A percentile compares a stretch with the other conserved stretches of the same genome.
Conservation (phyloP, 1,284 basidiomycete species). For the Sanghuangporus weigelae region DNA sequence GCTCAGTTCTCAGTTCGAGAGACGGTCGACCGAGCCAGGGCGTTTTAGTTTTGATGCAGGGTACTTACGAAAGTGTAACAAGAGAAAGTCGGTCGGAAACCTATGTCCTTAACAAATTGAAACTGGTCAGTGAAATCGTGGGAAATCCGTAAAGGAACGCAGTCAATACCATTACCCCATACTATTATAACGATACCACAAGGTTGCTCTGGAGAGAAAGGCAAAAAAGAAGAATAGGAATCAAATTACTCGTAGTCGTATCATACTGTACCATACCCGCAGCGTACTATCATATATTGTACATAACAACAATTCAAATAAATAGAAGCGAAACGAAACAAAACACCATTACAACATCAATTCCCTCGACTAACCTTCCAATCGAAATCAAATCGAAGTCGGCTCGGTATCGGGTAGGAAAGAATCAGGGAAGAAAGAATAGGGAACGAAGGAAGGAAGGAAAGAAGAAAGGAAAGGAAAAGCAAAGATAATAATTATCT, state of each 20-base stretch:
- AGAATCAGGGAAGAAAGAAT: neutral
- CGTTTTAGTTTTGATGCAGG: no score
- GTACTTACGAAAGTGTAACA: neutral
- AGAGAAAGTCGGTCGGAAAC: neutral
- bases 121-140: neutral
- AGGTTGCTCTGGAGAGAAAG: no score
- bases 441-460: neutral
- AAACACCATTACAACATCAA: neutral
- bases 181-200: no score
- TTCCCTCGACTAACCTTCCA: neutral
- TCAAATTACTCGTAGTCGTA: no score
- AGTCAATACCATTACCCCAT: no score
- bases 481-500: neutral
- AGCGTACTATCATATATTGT: no score
- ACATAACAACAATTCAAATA: no score
- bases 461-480: neutral
- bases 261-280: no score
- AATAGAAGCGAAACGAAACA: neutral
- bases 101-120: neutral
- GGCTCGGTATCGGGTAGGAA: neutral
- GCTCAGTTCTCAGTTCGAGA: no score
- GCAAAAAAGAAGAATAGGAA: no score
- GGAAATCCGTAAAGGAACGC: no score
- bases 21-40: no score
- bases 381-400: neutral